Evolutionary conservation across 495 filamentous ascomycete genomes (phyloP), one percentile per base, ranked within the genome.

Genomic region (Aspergillus panamensis): DNA sequence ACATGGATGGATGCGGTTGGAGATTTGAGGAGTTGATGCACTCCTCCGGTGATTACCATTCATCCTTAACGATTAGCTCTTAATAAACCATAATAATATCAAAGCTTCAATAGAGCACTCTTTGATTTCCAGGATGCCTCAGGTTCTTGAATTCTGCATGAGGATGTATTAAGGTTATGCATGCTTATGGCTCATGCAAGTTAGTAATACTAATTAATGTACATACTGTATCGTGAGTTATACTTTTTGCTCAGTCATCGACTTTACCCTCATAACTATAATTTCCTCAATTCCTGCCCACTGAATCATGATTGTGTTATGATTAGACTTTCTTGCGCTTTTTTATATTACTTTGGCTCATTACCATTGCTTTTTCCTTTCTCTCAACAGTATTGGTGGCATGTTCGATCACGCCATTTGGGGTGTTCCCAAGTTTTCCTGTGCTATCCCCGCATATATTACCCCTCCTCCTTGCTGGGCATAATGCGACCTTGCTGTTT

Each of bases 331-430:
- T 37, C 14, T 39, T 45, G 17, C 42, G 8, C 42, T 45, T 45
- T 21, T 45, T 45, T 17, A 6, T 21, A 45, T 45, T 45, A 52
- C 52, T 30, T 39, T 19, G 10, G 19, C 30, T 3, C 2, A 37
- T 32, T 40, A 3, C 14, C 29, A 14, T 19, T 13, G 32, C 8
- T 30, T 49, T 33, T 42, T 39, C 17, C 10, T 40, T 48, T 53
- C 49, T 32, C 21, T 20, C 19, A 19, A 20, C 37, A 51, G 43
- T 37, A 51, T 51, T 52, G 39, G 52, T 42, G 20, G 39, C 35
- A 47, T 48, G 17, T 29, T 20, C 31, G 42, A 62, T 62, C 60
- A 62, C 60, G 60, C 60, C 50, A 62, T 62, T 53, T 44, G 19
- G 10, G 31, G 31, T 25, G 20, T 19, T 25, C 25, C 17, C 25